Conservation (phyloP, 805 yeast species). For the Candida pini region DNA sequence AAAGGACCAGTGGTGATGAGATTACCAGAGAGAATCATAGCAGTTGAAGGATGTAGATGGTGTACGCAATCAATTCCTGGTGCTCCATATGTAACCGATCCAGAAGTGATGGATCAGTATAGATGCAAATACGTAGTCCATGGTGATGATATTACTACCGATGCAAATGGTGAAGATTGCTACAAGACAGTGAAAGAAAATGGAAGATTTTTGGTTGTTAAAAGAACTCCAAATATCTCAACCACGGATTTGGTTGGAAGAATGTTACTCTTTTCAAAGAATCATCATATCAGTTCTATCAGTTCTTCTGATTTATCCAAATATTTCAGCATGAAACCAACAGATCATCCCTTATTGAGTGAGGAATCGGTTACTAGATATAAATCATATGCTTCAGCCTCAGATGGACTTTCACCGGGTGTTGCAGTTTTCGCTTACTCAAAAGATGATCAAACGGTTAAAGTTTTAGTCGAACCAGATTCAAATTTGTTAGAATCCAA, state of each 20-base stretch:
- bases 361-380: slow-evolving; percentile 38
- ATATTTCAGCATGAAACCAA: slow-evolving; percentile 2
- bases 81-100: slow-evolving; percentile 94
- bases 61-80: slow-evolving; percentile 58
- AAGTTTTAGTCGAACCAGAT: slow-evolving; percentile 33
- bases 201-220: slow-evolving; percentile 87
- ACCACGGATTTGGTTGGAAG: slow-evolving; percentile 94
- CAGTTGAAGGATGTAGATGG: slow-evolving; percentile 92
- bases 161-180: slow-evolving; percentile 92
- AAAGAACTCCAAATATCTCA: slow-evolving; percentile 87
- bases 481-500: slow-evolving; percentile 6
- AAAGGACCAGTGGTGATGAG: slow-evolving; percentile 96
- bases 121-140: slow-evolving; percentile 91
- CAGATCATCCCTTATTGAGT: slow-evolving; percentile 16
- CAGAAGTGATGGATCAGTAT: slow-evolving; percentile 65
- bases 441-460: slow-evolving; percentile 22
- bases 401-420: slow-evolving; percentile 53
- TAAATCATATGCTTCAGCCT: slow-evolving; percentile 53
- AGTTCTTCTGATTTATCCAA: slow-evolving; percentile 19
- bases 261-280: slow-evolving; percentile 58
- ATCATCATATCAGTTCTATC: slow-evolving; percentile 47
- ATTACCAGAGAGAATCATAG: slow-evolving; percentile 69
- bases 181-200: slow-evolving; percentile 76
- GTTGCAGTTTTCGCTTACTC: slow-evolving; percentile 49
- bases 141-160: slow-evolving; percentile 97